These are phyloP conservation scores for Penicillium lagena DNA, from an alignment of 495 filamentous ascomycete genomes.

Conservation along the genomic window DNA sequence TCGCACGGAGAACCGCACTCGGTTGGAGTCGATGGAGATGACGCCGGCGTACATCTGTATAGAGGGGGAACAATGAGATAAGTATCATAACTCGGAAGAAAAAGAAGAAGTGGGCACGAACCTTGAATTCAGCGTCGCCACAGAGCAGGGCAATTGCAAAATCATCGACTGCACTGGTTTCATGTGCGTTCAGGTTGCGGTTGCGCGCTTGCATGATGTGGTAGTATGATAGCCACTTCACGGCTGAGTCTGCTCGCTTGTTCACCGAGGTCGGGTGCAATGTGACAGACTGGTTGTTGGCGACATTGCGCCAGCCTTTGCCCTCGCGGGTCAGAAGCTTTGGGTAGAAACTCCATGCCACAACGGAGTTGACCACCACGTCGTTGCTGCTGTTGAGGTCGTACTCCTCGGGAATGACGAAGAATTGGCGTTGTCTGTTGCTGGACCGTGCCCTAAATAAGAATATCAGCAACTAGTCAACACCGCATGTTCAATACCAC, in stretches of 20 bases:
- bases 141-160: constrained; percentile 78
- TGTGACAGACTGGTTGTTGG: constrained; percentile 82
- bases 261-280: constrained; percentile 84
- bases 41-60: constrained; percentile 74
- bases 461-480: constrained; percentile 15
- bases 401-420: constrained; percentile 66
- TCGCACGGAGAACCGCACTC: constrained; percentile 76
- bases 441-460: constrained; percentile 41
- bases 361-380: constrained; percentile 64
- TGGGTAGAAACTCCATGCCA: constrained; percentile 91
- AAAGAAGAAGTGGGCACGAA: constrained; percentile 14
- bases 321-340: constrained; percentile 83
- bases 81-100: background rate
- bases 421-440: constrained; percentile 65
- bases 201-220: constrained; percentile 88
- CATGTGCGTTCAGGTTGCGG: constrained; percentile 79
- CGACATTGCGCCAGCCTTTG: constrained; percentile 83
- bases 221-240: constrained; percentile 88
- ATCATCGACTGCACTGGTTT: constrained; percentile 74
- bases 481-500: constrained; percentile 1
- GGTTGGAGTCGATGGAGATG: constrained; percentile 75
- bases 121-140: constrained; percentile 78
- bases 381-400: constrained; percentile 75
- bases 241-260: constrained; percentile 51
- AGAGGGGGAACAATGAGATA: background rate